Percentiles rank a stretch among this genome's conserved stretches.
Conservation (phyloP, 2,329 filamentous ascomycete species). For the Trichoderma citrinoviride region DNA sequence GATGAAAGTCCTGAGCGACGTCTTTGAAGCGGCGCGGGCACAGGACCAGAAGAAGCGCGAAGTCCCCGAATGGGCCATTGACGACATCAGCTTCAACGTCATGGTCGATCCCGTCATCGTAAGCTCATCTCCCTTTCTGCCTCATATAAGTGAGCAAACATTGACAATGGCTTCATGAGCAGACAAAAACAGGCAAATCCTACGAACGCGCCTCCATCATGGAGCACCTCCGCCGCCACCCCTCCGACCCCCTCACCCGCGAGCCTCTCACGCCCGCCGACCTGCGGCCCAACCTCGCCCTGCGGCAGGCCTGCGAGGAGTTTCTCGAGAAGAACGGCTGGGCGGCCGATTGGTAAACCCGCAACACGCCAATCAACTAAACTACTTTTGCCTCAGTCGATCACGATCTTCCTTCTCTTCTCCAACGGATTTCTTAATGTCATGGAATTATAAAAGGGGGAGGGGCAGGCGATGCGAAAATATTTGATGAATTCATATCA, state of each 20-base stretch:
- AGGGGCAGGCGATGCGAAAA: not conserved
- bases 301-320: slow-evolving; percentile 80
- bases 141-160: too few relatives aligned
- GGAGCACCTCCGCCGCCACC: slow-evolving; percentile 75
- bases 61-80: slow-evolving; percentile 73
- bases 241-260: slow-evolving; percentile 79
- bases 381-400: too few relatives aligned
- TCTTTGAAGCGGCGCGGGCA: slow-evolving; percentile 53
- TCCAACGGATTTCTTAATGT: not conserved
- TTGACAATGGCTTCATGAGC: not conserved
- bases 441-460: not conserved
- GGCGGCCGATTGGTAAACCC: slow-evolving; percentile 78
- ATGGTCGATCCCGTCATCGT: slow-evolving; percentile 69
- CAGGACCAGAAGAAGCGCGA: slow-evolving; percentile 49
- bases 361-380: too few relatives aligned
- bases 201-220: slow-evolving; percentile 85
- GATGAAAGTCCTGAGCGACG: slow-evolving; percentile 42
- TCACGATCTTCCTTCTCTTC: not conserved
- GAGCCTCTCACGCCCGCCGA: slow-evolving; percentile 68
- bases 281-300: slow-evolving; percentile 74
- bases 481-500: not conserved
- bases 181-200: slow-evolving; percentile 82
- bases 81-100: slow-evolving; percentile 71
- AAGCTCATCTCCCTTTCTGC: slow-evolving; percentile 26
- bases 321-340: slow-evolving; percentile 86